A percentile compares a stretch with the other conserved stretches of the same genome.
phyloP scores from a whole-genome alignment of 2,329 filamentous ascomycete genomes.

The Calonectria fujianensis region DNA sequence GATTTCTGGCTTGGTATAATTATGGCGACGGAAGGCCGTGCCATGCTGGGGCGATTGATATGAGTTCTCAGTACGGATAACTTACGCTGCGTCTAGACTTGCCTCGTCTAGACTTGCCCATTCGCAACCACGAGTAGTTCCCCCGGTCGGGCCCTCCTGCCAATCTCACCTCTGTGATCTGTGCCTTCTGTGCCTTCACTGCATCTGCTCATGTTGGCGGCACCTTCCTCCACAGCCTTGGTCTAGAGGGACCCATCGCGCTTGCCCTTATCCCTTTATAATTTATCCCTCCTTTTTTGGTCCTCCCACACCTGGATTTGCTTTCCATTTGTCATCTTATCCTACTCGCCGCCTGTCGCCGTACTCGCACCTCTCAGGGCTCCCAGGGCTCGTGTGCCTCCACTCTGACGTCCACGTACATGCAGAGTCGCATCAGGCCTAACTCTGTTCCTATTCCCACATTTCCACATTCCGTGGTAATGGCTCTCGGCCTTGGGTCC shows the following conservation, averaged over 20 bases:
- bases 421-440: constrained; percentile 21
- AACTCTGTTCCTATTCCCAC: constrained; percentile 27
- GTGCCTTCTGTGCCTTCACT: constrained; percentile 3
- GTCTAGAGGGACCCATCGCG: constrained; percentile 5
- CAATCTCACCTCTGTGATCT: constrained; percentile 13
- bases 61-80: neutral
- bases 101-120: constrained; percentile 18
- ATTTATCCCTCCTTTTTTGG: neutral
- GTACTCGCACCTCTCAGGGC: neutral
- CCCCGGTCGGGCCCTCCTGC: constrained; percentile 17
- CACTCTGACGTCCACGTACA: constrained; percentile 25
- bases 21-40: constrained; percentile 11
- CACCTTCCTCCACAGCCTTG: constrained; percentile 22
- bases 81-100: constrained; percentile 12
- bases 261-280: constrained; percentile 11
- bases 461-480: constrained; percentile 21
- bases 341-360: neutral
- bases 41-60: constrained; percentile 14
- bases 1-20: constrained; percentile 15
- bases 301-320: constrained; percentile 1
- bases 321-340: constrained; percentile 19
- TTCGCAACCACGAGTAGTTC: neutral
- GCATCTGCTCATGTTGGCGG: constrained; percentile 15
- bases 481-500: constrained; percentile 20
- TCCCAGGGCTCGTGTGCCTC: constrained; percentile 12